Conservation (phyloP, 192 early-diverging fungal species). For the Phlyctochytrium bullatum region DNA sequence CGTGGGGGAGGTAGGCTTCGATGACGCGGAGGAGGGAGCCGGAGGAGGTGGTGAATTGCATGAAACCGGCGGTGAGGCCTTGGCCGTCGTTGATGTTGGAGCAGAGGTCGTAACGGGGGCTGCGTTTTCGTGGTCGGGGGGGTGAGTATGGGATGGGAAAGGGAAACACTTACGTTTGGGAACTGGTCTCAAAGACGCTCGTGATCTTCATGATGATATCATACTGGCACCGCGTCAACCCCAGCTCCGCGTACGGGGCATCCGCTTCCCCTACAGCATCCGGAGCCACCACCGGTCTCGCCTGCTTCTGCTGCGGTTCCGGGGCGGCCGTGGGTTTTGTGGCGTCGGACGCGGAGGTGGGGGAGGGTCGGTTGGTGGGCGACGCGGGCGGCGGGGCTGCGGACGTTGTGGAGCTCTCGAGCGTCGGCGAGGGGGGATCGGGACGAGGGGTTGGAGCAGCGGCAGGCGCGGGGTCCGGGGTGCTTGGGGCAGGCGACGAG, state of each 20-base stretch:
- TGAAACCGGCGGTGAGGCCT: slow-evolving; percentile 28
- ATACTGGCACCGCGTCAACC: slow-evolving; percentile 11
- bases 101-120: slow-evolving; percentile 6
- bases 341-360: too few relatives aligned
- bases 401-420: too few relatives aligned
- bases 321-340: too few relatives aligned
- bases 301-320: too few relatives aligned
- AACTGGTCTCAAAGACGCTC: not conserved
- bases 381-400: too few relatives aligned
- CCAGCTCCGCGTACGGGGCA: not conserved
- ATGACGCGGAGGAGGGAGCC: slow-evolving; percentile 9
- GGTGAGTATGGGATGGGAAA: not conserved
- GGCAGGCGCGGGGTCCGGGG: too few relatives aligned
- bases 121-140: not conserved
- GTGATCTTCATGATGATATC: slow-evolving; percentile 21
- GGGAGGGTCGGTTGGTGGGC: too few relatives aligned
- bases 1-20: slow-evolving; percentile 4
- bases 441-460: too few relatives aligned
- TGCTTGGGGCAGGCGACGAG: too few relatives aligned
- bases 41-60: slow-evolving; percentile 24
- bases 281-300: too few relatives aligned
- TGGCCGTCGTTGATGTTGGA: slow-evolving; percentile 16
- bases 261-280: too few relatives aligned
- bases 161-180: not conserved
- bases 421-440: too few relatives aligned